A percentile compares a stretch with the other conserved stretches of the same genome.
Evolutionary conservation across 495 filamentous ascomycete species (phyloP).

Genomic region (Thozetella sp.): DNA sequence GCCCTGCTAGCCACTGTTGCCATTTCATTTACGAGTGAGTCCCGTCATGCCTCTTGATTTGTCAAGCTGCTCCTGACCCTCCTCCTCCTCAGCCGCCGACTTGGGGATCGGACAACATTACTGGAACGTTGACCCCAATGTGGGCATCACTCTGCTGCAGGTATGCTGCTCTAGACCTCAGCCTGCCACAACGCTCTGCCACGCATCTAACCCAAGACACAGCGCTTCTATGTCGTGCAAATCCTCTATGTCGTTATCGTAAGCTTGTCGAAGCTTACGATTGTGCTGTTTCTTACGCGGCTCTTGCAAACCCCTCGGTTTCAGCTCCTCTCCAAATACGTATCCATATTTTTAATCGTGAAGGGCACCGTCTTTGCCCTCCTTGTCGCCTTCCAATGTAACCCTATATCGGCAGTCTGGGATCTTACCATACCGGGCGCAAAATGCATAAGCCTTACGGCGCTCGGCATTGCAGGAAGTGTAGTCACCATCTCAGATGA

Average conservation of each 20-base stretch:
- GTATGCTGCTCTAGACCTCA: neutral
- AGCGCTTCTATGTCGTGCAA: constrained; percentile 1
- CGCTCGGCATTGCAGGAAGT: neutral
- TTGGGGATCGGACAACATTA: neutral
- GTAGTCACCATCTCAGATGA: neutral
- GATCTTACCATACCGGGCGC: neutral
- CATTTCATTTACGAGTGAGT: neutral
- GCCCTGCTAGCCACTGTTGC: neutral
- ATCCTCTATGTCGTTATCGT: neutral
- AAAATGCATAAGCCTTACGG: neutral
- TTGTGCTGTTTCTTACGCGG: neutral
- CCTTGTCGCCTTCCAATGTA: neutral
- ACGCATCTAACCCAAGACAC: neutral
- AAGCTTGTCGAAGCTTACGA: neutral
- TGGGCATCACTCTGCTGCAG: neutral
- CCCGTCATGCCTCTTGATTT: neutral
- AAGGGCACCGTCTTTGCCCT: neutral
- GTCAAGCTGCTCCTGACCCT: neutral
- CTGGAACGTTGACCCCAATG: neutral
- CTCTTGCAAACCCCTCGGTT: neutral
- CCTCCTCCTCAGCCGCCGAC: neutral
- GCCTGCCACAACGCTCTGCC: neutral
- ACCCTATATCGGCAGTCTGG: neutral
- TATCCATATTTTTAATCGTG: neutral
- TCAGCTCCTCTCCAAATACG: neutral